Conservation (phyloP, 148 eudicot genomes). For the Camellia japonica region DNA sequence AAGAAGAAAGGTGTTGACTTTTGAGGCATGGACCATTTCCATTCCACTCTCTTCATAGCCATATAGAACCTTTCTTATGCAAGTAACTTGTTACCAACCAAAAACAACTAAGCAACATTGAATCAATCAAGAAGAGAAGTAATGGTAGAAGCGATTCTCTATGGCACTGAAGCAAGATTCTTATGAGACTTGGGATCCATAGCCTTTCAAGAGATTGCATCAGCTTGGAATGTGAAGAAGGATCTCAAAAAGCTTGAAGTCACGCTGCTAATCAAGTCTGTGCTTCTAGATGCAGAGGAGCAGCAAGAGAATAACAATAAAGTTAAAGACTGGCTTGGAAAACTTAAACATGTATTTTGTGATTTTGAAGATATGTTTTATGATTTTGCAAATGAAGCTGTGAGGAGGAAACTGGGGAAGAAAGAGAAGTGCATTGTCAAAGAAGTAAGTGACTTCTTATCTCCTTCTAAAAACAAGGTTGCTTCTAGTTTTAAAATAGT, state of each 20-base stretch:
- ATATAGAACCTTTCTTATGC: no score
- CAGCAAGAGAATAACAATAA: not conserved
- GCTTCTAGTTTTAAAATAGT: not conserved
- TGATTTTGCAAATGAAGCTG: not conserved
- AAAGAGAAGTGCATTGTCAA: not conserved
- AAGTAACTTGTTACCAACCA: not conserved
- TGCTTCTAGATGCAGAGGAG: not conserved
- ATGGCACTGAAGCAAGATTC: not conserved
- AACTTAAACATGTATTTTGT: not conserved
- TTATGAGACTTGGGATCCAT: not conserved
- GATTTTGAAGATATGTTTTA: not conserved
- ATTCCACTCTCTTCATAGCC: no score
- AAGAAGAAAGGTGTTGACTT: no score
- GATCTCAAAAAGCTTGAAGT: not conserved
- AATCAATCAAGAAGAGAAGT: not conserved
- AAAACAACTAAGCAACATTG: not conserved
- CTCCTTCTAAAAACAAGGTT: not conserved
- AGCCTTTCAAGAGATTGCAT: not conserved
- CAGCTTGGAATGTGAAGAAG: not conserved
- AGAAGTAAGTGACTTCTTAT: not conserved
- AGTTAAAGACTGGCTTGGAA: not conserved
- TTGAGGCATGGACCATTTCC: no score
- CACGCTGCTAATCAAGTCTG: not conserved
- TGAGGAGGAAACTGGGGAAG: not conserved
- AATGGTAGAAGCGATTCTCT: not conserved